Evolutionary conservation across 768 basidiomycete species (phyloP).

Genomic region (Daedaleopsis sinensis): DNA sequence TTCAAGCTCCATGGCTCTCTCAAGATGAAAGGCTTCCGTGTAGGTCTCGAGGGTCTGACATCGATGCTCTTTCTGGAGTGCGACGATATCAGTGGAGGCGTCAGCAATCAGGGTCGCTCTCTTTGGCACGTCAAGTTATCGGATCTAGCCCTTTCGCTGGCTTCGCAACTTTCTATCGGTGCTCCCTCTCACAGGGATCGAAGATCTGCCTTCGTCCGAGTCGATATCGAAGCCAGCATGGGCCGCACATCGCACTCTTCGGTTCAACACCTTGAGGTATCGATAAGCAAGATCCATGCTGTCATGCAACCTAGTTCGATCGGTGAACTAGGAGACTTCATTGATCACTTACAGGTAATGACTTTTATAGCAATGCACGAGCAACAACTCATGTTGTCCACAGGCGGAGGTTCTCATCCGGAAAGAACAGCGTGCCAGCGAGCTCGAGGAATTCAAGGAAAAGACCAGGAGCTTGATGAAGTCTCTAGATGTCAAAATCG

Average conservation of each 20-base stretch:
- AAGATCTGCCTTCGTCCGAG: conserved; percentile 80
- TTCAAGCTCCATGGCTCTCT: conserved; percentile 51
- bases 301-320: conserved; percentile 95
- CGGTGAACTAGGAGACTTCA: conserved; percentile 85
- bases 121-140: conserved; percentile 73
- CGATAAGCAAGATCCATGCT: conserved; percentile 80
- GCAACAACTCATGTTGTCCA: conserved; percentile 13
- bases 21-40: conserved; percentile 78
- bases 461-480: conserved; percentile 74
- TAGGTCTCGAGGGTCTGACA: conserved; percentile 75
- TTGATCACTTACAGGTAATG: conserved; percentile 79
- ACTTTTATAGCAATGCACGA: neutral
- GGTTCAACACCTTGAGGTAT: conserved; percentile 49
- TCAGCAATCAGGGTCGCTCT: conserved; percentile 49
- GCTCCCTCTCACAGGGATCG: conserved; percentile 58
- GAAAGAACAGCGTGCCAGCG: conserved; percentile 73
- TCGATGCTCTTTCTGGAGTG: conserved; percentile 79
- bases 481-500: conserved; percentile 70
- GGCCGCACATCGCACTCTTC: conserved; percentile 5
- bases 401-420: conserved; percentile 77
- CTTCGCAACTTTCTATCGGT: conserved; percentile 52
- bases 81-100: conserved; percentile 66
- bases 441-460: conserved; percentile 83
- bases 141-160: conserved; percentile 83
- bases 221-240: conserved; percentile 61